Evolutionary conservation across 2,329 filamentous ascomycete species (phyloP).

Genomic region (Ilyonectria mors-panacis): DNA sequence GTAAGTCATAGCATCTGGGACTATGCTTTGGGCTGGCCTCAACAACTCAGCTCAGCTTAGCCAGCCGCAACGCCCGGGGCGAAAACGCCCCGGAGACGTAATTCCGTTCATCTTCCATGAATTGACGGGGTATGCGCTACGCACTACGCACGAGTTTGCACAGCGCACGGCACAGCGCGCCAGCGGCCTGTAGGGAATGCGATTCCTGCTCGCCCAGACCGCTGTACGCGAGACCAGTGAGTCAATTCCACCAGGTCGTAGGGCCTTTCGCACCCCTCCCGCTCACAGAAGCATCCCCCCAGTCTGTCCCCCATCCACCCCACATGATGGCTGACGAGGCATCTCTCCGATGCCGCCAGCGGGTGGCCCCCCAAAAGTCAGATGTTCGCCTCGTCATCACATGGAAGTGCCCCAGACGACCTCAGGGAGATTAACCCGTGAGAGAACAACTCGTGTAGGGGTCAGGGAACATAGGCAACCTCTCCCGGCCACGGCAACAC

Average conservation of each 20-base stretch:
- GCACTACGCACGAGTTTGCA: neutral
- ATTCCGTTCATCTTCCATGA: neutral
- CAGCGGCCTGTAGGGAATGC: neutral
- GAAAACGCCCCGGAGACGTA: neutral
- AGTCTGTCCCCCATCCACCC: constrained; percentile 17
- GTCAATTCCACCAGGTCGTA: constrained; percentile 12
- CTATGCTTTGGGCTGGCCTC: constrained; percentile 17
- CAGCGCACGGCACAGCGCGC: neutral
- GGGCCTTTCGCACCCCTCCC: constrained; percentile 13
- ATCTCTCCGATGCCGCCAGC: constrained; percentile 24
- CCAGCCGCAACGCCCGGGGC: neutral
- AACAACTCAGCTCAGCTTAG: constrained; percentile 17
- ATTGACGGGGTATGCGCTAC: neutral
- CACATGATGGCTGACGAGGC: constrained; percentile 33
- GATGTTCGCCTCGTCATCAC: constrained; percentile 30
- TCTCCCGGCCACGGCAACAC: neutral
- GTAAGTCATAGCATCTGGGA: constrained; percentile 13
- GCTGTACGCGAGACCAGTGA: constrained; percentile 21
- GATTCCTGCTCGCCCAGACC: constrained; percentile 9
- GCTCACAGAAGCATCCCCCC: constrained; percentile 21
- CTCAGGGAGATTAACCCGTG: constrained; percentile 17
- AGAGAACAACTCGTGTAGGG: constrained; percentile 4
- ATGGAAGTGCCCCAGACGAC: constrained; percentile 25
- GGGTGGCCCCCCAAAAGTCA: constrained; percentile 24
- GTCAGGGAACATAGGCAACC: neutral